Evolutionary conservation across 495 filamentous ascomycete species (phyloP).

Genomic region (Evernia prunastri): DNA sequence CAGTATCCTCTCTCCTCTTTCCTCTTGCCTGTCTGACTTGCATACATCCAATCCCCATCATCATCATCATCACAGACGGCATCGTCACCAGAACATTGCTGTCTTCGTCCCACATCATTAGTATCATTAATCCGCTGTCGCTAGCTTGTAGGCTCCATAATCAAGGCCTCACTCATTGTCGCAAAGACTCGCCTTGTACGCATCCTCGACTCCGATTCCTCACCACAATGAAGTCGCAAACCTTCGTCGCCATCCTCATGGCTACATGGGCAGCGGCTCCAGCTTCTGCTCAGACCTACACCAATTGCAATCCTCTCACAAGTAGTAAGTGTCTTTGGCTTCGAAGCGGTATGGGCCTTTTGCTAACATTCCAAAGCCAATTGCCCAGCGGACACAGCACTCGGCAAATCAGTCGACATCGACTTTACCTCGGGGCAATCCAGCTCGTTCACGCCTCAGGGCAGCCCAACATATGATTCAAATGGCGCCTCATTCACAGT

Average conservation of each 20-base stretch:
- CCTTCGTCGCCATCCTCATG: conserved; percentile 14
- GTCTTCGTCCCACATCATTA: not conserved
- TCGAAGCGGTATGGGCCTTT: not conserved
- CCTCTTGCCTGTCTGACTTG: not conserved
- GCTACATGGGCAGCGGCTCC: conserved; percentile 26
- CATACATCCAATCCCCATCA: not conserved
- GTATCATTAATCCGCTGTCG: conserved; percentile 1
- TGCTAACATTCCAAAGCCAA: conserved; percentile 30
- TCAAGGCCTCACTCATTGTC: not conserved
- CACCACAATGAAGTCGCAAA: conserved; percentile 16
- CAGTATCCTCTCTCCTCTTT: not conserved
- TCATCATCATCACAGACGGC: not conserved
- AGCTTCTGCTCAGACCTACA: conserved; percentile 66
- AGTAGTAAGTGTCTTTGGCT: conserved; percentile 47
- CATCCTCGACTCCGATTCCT: not conserved
- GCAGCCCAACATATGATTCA: conserved; percentile 60
- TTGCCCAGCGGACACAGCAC: conserved; percentile 74
- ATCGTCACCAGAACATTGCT: not conserved
- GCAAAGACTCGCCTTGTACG: not conserved
- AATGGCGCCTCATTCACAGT: conserved; percentile 85
- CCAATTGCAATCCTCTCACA: conserved; percentile 65
- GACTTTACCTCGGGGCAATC: conserved; percentile 71
- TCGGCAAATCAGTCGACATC: conserved; percentile 69
- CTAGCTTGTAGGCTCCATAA: conserved; percentile 3
- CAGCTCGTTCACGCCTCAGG: conserved; percentile 60